Percentiles rank a stretch among this genome's conserved stretches.
phyloP scores from a whole-genome alignment of 2,329 filamentous ascomycete species.

The Trichoderma sp. region DNA sequence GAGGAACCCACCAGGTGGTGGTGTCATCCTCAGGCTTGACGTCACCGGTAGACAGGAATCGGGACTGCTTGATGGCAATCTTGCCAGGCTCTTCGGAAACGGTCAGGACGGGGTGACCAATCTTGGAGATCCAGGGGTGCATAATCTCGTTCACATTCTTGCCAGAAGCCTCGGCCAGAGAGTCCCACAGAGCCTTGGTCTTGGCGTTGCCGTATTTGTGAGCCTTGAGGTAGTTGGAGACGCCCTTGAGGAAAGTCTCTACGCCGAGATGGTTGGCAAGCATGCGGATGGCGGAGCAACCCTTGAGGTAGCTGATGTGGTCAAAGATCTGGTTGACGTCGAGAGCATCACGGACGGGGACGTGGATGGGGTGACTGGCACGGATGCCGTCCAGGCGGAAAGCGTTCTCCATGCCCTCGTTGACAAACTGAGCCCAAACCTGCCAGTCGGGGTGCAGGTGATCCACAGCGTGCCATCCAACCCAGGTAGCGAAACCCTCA shows the following conservation, averaged over 20 bases:
- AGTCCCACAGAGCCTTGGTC: conserved; percentile 87
- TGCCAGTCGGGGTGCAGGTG: conserved; percentile 96
- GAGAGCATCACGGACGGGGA: conserved; percentile 86
- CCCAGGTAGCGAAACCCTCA: conserved; percentile 97
- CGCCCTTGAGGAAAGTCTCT: conserved; percentile 85
- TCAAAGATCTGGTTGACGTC: conserved; percentile 99
- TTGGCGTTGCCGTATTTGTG: conserved; percentile 89
- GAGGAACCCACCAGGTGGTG: conserved; percentile 93
- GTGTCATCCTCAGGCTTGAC: conserved; percentile 87
- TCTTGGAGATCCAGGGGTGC: conserved; percentile 92
- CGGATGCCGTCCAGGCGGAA: conserved; percentile 87
- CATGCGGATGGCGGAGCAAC: conserved; percentile 96
- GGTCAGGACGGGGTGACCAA: conserved; percentile 88
- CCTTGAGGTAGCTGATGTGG: conserved; percentile 93
- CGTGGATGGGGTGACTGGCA: conserved; percentile 93
- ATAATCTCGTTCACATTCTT: conserved; percentile 85
- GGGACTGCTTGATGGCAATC: conserved; percentile 77
- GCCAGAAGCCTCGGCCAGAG: conserved; percentile 81
- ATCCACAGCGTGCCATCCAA: conserved; percentile 90
- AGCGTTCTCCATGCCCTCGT: conserved; percentile 89
- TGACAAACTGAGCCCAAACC: conserved; percentile 95
- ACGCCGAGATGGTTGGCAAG: conserved; percentile 84
- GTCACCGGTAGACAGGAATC: conserved; percentile 90
- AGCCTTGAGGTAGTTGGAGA: conserved; percentile 82
- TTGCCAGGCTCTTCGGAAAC: conserved; percentile 80